Evolutionary conservation across 371 early-diverging fungal genomes (phyloP).

Genomic region (Apophysomyces ossiformis): DNA sequence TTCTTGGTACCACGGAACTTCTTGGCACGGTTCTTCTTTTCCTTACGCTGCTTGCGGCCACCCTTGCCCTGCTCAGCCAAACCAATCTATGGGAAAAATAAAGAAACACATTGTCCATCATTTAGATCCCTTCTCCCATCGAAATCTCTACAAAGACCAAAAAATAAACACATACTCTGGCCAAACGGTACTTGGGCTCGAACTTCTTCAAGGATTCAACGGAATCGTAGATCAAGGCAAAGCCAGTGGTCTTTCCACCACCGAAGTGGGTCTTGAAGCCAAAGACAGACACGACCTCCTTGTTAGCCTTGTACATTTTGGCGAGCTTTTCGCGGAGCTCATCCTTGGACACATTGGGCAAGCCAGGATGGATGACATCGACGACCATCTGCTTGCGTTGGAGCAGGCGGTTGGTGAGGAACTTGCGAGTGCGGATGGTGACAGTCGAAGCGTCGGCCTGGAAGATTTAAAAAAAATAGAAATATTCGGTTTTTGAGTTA

Average conservation of each 20-base stretch:
- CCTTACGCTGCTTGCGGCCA: slow-evolving; percentile 98
- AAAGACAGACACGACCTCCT: slow-evolving; percentile 91
- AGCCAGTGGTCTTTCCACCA: slow-evolving; percentile 98
- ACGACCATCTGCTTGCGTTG: slow-evolving; percentile 98
- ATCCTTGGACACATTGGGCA: slow-evolving; percentile 90
- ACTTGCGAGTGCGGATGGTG: slow-evolving; percentile 98
- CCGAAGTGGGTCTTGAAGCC: slow-evolving; percentile 97
- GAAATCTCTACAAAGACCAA: too few species aligned
- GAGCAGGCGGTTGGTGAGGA: slow-evolving; percentile 98
- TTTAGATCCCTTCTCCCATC: too few species aligned
- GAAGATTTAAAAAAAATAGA: not conserved
- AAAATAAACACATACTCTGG: slow-evolving; percentile 58
- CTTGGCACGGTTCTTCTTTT: slow-evolving; percentile 99
- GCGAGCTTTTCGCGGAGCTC: slow-evolving; percentile 95
- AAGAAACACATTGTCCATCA: slow-evolving; percentile 36
- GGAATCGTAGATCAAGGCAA: slow-evolving; percentile 97
- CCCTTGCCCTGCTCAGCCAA: slow-evolving; percentile 76
- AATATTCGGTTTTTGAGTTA: too few species aligned
- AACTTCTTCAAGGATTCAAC: slow-evolving; percentile 96
- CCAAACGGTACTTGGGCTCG: slow-evolving; percentile 97
- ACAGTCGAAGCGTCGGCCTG: slow-evolving; percentile 79
- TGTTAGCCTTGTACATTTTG: slow-evolving; percentile 95
- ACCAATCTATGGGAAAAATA: slow-evolving; percentile 61
- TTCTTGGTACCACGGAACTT: slow-evolving; percentile 98
- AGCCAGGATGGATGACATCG: slow-evolving; percentile 95